These are phyloP conservation scores for Patellifolia procumbens DNA, from an alignment of 179 eudicot species.

Conservation along the genomic window DNA sequence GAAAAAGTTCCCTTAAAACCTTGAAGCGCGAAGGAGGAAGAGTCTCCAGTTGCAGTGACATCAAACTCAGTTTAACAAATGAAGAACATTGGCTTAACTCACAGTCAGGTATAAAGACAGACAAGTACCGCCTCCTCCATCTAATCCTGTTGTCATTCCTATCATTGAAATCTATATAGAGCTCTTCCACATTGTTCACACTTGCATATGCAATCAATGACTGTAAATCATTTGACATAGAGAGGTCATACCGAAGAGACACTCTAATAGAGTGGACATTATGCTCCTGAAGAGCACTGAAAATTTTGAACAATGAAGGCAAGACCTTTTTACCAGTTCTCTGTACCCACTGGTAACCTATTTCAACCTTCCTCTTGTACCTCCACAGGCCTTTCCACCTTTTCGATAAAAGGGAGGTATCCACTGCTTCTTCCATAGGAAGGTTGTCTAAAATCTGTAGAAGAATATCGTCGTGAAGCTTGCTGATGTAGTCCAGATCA, in stretches of 20 bases:
- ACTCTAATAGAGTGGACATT: slow-evolving; percentile 8
- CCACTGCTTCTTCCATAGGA: slow-evolving; percentile 19
- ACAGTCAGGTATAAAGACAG: slow-evolving; percentile 11
- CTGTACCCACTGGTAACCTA: slow-evolving; percentile 5
- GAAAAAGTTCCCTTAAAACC: slow-evolving; percentile 23
- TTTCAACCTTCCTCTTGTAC: slow-evolving; percentile 12
- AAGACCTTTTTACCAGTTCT: slow-evolving; percentile 9
- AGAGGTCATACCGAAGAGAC: slow-evolving; percentile 13
- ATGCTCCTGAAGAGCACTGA: background rate
- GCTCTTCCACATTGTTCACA: slow-evolving; percentile 23
- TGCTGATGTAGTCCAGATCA: slow-evolving; percentile 1
- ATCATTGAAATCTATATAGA: slow-evolving; percentile 25
- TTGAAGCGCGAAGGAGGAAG: slow-evolving; percentile 12
- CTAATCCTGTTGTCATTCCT: background rate
- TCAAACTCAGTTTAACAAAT: slow-evolving; percentile 20
- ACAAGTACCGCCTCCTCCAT: slow-evolving; percentile 7
- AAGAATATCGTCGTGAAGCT: slow-evolving; percentile 24
- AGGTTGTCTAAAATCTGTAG: slow-evolving; percentile 25
- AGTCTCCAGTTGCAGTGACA: slow-evolving; percentile 11
- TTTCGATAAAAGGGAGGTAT: slow-evolving; percentile 18
- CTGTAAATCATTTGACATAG: slow-evolving; percentile 1
- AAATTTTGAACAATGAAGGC: background rate
- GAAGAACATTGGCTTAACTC: background rate
- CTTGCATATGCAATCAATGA: slow-evolving; percentile 5
- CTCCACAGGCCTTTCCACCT: slow-evolving; percentile 28